Conservation (phyloP, 2,329 filamentous ascomycete genomes). For the Neonectria magnoliae region DNA sequence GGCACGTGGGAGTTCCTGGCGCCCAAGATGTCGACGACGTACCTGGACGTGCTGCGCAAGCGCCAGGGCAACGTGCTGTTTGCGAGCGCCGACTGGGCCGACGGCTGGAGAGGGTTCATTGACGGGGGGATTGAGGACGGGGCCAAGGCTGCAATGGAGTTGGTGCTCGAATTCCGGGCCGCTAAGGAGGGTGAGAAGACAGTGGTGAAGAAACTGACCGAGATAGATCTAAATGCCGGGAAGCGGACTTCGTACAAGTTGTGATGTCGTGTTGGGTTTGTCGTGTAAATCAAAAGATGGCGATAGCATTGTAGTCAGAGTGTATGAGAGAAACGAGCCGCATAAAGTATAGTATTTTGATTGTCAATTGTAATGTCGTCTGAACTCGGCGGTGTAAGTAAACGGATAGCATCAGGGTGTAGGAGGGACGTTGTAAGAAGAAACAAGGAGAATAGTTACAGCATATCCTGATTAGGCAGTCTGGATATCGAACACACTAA, state of each 20-base stretch:
- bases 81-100: slow-evolving; percentile 26
- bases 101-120: slow-evolving; percentile 25
- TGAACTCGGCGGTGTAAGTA: neutral
- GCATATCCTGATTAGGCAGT: neutral
- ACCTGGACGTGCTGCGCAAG: slow-evolving; percentile 21
- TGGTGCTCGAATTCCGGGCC: slow-evolving; percentile 15
- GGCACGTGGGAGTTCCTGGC: slow-evolving; percentile 25
- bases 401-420: neutral
- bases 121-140: slow-evolving; percentile 27
- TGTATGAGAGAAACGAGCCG: neutral
- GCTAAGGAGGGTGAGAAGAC: slow-evolving; percentile 4
- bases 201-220: neutral
- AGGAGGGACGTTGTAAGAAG: neutral
- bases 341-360: too few relatives aligned
- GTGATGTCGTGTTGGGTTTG: neutral
- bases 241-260: slow-evolving; percentile 1
- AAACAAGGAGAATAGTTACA: neutral
- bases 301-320: neutral
- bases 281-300: neutral
- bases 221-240: neutral
- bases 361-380: too few relatives aligned
- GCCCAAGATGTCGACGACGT: slow-evolving; percentile 18
- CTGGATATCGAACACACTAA: neutral
- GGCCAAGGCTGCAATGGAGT: slow-evolving; percentile 23
- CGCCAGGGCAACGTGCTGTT: slow-evolving; percentile 23